Evolutionary conservation across 1,284 basidiomycete genomes (phyloP).

Genomic region (Cryptococcus deneoformans): DNA sequence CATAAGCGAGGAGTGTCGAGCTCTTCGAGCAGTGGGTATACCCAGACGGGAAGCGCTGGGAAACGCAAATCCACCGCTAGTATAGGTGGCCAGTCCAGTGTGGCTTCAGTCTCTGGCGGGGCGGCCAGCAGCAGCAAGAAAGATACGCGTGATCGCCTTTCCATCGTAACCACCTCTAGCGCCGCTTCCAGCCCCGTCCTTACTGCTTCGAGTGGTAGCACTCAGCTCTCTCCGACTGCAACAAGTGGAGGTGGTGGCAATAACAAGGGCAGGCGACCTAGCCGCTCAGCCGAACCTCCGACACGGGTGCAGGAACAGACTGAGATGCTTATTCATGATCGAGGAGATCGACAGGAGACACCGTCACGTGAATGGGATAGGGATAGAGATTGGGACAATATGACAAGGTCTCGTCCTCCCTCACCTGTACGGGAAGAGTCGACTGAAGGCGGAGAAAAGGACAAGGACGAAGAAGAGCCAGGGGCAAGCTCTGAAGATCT

Average conservation of each 20-base stretch:
- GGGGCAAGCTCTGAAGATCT: neutral
- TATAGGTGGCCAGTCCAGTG: neutral
- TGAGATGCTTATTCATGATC: constrained; percentile 3
- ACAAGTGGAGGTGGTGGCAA: neutral
- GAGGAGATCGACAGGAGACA: neutral
- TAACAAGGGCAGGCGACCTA: constrained; percentile 22
- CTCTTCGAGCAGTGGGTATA: constrained; percentile 24
- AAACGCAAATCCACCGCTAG: constrained; percentile 14
- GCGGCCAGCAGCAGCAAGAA: neutral
- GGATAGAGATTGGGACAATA: neutral
- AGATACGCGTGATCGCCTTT: constrained; percentile 16
- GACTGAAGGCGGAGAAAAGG: neutral
- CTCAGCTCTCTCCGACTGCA: constrained; percentile 12
- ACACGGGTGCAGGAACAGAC: constrained; percentile 26
- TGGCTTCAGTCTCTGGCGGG: neutral
- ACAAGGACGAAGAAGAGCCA: neutral
- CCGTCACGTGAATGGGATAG: neutral
- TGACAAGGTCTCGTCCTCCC: constrained; percentile 20
- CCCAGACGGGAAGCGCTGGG: constrained; percentile 3
- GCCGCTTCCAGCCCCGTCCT: constrained; percentile 11
- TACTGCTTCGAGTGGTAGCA: constrained; percentile 1
- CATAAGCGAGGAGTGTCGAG: constrained; percentile 33
- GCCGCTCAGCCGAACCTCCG: constrained; percentile 28
- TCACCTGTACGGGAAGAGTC: constrained; percentile 40
- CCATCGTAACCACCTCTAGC: constrained; percentile 20